Percentiles rank a stretch among this genome's conserved stretches.
These are phyloP conservation scores for Boeremia exigua DNA, from an alignment of 2,329 filamentous ascomycete species.

Conservation along the genomic window DNA sequence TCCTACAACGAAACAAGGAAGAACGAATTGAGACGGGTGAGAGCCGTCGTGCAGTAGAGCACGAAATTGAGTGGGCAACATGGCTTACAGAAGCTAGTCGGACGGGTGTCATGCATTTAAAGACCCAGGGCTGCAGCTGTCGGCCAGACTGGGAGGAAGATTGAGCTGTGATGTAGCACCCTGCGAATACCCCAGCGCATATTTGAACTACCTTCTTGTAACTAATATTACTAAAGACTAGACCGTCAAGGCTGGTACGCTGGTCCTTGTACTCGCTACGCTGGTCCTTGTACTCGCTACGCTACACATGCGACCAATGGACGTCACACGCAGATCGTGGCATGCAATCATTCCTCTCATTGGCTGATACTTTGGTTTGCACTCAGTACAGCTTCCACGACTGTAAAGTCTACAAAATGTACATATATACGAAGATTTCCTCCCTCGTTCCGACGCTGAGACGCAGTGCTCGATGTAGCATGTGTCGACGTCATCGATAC, in stretches of 20 bases:
- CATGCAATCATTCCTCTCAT: background rate
- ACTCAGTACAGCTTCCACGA: background rate
- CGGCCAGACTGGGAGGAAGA: slow-evolving; percentile 33
- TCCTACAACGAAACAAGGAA: slow-evolving; percentile 21
- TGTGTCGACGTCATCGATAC: slow-evolving; percentile 17
- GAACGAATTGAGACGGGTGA: slow-evolving; percentile 35
- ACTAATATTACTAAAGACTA: slow-evolving; percentile 3
- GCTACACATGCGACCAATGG: slow-evolving; percentile 6
- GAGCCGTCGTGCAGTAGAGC: slow-evolving; percentile 23
- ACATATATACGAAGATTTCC: too few relatives aligned
- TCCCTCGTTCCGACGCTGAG: background rate
- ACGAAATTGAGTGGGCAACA: slow-evolving; percentile 39
- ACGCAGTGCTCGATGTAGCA: slow-evolving; percentile 16
- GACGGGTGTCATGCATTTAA: slow-evolving; percentile 40
- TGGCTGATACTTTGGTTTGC: background rate
- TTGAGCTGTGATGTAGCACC: background rate
- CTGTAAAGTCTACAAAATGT: background rate
- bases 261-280: slow-evolving; percentile 11
- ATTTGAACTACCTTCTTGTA: background rate
- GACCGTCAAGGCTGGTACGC: slow-evolving; percentile 2
- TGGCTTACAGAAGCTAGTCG: slow-evolving; percentile 36
- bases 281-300: slow-evolving; percentile 16
- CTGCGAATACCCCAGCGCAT: too few relatives aligned
- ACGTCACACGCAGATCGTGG: slow-evolving; percentile 8
- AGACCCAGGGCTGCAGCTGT: slow-evolving; percentile 32